A percentile compares a stretch with the other conserved stretches of the same genome.
Evolutionary conservation across 2,329 filamentous ascomycete genomes (phyloP).

Genomic region (Trichoderma simmonsii): DNA sequence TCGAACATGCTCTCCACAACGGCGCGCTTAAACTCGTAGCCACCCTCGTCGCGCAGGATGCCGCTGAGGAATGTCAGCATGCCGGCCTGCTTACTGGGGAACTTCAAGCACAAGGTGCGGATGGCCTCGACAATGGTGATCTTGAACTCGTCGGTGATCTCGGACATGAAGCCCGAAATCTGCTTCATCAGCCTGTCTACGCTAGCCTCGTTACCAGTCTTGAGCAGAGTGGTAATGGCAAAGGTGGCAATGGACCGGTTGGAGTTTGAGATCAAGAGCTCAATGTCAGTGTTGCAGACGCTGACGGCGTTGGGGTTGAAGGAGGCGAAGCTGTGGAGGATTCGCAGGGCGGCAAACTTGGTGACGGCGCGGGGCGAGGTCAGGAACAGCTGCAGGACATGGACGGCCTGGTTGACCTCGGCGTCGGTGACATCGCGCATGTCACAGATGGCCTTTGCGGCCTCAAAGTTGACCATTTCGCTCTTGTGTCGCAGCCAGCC

Average conservation of each 20-base stretch:
- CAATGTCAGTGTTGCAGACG: constrained; percentile 94
- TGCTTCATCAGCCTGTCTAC: constrained; percentile 98
- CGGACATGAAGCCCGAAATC: constrained; percentile 96
- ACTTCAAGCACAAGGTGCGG: constrained; percentile 92
- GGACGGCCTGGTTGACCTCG: constrained; percentile 87
- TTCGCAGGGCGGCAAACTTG: constrained; percentile 95
- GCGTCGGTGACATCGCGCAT: constrained; percentile 89
- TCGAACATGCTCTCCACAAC: constrained; percentile 99
- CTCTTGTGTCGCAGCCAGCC: constrained; percentile 98
- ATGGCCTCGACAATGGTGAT: constrained; percentile 99
- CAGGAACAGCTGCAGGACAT: constrained; percentile 93
- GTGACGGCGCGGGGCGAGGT: constrained; percentile 93
- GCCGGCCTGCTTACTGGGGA: constrained; percentile 94
- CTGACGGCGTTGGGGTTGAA: constrained; percentile 94
- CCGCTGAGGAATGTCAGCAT: constrained; percentile 97
- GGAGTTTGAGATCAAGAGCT: constrained; percentile 91
- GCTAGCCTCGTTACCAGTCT: constrained; percentile 96
- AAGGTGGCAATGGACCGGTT: constrained; percentile 98
- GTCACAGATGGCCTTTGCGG: constrained; percentile 95
- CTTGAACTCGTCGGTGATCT: constrained; percentile 99
- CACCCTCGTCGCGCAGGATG: constrained; percentile 94
- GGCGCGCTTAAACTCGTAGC: constrained; percentile 96
- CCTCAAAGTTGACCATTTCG: constrained; percentile 99
- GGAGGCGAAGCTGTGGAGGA: constrained; percentile 91
- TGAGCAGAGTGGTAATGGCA: constrained; percentile 94